These are phyloP conservation scores for Saccharomycopsis crataegensis DNA, from an alignment of 1,139 yeast species.

Conservation along the genomic window DNA sequence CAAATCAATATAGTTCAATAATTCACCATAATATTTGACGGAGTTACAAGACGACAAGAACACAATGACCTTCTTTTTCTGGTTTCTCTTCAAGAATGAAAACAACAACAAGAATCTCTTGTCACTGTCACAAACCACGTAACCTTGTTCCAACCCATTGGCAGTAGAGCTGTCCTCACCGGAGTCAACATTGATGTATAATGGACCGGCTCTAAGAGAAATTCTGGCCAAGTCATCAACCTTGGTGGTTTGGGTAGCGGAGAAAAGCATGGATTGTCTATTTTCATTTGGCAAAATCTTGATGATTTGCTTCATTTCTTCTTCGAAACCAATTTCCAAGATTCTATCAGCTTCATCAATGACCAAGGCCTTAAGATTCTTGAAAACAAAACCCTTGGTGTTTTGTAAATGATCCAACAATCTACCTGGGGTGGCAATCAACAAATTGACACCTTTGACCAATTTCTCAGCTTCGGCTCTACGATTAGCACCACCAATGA, in stretches of 20 bases:
- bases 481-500: constrained; percentile 97
- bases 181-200: constrained; percentile 89
- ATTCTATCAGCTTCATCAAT: constrained; percentile 98
- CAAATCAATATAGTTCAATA: constrained; percentile 87
- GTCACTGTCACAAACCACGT: constrained; percentile 95
- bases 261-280: constrained; percentile 93
- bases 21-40: constrained; percentile 91
- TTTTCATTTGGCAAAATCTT: constrained; percentile 88
- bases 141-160: constrained; percentile 96
- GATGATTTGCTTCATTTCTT: constrained; percentile 95
- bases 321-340: constrained; percentile 95
- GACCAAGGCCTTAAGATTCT: constrained; percentile 85
- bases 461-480: constrained; percentile 95
- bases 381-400: constrained; percentile 88
- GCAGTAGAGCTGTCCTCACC: constrained; percentile 83
- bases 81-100: constrained; percentile 86
- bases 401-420: constrained; percentile 93
- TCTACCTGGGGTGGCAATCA: constrained; percentile 97
- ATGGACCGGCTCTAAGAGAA: constrained; percentile 89
- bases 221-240: constrained; percentile 97
- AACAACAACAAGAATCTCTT: constrained; percentile 83
- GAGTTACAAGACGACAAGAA: constrained; percentile 94
- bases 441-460: constrained; percentile 83
- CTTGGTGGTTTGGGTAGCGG: constrained; percentile 98
- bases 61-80: constrained; percentile 86